These are phyloP conservation scores for Ceratocystiopsis sp. DNA, from an alignment of 2,329 filamentous ascomycete species.

Conservation along the genomic window DNA sequence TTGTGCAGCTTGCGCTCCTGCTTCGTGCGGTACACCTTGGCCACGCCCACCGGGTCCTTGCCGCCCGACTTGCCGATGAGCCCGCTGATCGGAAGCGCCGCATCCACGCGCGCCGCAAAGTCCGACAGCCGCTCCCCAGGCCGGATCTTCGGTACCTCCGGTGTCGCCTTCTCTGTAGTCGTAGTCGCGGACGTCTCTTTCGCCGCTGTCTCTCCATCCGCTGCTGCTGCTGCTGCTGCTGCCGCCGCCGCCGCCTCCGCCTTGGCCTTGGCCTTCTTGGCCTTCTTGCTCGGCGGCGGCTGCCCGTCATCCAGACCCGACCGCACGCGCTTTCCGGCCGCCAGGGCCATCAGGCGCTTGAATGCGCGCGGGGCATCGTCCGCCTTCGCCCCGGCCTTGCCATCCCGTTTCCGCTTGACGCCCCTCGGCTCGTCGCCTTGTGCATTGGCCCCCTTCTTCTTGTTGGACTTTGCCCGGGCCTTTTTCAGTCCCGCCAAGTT, in stretches of 20 bases:
- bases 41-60: constrained; percentile 43
- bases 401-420: constrained; percentile 31
- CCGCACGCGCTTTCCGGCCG: constrained; percentile 40
- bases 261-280: constrained; percentile 13
- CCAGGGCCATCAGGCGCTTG: constrained; percentile 63
- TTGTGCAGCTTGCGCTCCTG: constrained; percentile 75
- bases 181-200: not conserved
- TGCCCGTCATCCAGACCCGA: constrained; percentile 57
- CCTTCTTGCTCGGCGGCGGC: constrained; percentile 15
- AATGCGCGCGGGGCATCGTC: constrained; percentile 87
- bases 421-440: constrained; percentile 6
- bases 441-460: constrained; percentile 8
- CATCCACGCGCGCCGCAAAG: constrained; percentile 69
- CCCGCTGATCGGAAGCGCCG: constrained; percentile 59
- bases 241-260: not conserved
- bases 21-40: constrained; percentile 53
- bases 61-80: constrained; percentile 41
- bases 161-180: not conserved
- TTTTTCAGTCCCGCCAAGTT: constrained; percentile 5
- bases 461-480: constrained; percentile 13
- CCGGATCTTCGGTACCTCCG: constrained; percentile 47
- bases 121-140: constrained; percentile 73
- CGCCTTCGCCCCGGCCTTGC: constrained; percentile 11
- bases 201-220: not conserved
- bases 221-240: constrained; percentile 7